A percentile compares a stretch with the other conserved stretches of the same genome.
Conservation (phyloP, 495 filamentous ascomycete species). For the Mytilinidion resinicola region DNA sequence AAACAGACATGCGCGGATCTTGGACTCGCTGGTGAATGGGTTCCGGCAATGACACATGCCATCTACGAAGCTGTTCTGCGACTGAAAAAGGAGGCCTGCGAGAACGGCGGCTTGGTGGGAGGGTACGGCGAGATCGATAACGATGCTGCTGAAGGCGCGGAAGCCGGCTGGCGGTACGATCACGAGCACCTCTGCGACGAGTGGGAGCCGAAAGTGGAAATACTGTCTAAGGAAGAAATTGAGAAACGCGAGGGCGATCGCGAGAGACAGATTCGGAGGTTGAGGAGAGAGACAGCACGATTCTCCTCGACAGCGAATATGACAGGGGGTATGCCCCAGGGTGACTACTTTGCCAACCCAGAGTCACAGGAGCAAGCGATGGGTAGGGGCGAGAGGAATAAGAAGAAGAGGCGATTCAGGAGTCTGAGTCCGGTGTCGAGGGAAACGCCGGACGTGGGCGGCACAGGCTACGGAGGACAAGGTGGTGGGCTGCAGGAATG, state of each 20-base stretch:
- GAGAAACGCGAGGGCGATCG: constrained; percentile 95
- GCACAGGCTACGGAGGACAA: constrained; percentile 54
- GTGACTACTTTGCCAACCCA: constrained; percentile 36
- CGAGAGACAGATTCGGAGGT: constrained; percentile 77
- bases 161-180: constrained; percentile 92
- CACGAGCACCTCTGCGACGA: constrained; percentile 80
- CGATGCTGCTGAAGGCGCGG: constrained; percentile 67
- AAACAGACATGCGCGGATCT: constrained; percentile 87
- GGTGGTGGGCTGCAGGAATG: constrained; percentile 67
- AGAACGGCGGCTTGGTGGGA: constrained; percentile 72
- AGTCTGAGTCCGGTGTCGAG: constrained; percentile 73
- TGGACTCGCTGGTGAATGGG: constrained; percentile 85
- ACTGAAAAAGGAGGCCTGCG: constrained; percentile 92
- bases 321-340: constrained; percentile 50
- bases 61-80: constrained; percentile 94
- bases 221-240: constrained; percentile 89
- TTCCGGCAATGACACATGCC: constrained; percentile 86
- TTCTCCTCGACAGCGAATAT: constrained; percentile 81
- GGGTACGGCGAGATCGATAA: constrained; percentile 80
- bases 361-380: constrained; percentile 54
- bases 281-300: constrained; percentile 84
- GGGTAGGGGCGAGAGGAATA: constrained; percentile 81
- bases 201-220: constrained; percentile 92
- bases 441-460: constrained; percentile 63
- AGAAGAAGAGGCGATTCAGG: constrained; percentile 89